Evolutionary conservation across 179 eudicot species (phyloP).

Genomic region (Silene noctiflora): DNA sequence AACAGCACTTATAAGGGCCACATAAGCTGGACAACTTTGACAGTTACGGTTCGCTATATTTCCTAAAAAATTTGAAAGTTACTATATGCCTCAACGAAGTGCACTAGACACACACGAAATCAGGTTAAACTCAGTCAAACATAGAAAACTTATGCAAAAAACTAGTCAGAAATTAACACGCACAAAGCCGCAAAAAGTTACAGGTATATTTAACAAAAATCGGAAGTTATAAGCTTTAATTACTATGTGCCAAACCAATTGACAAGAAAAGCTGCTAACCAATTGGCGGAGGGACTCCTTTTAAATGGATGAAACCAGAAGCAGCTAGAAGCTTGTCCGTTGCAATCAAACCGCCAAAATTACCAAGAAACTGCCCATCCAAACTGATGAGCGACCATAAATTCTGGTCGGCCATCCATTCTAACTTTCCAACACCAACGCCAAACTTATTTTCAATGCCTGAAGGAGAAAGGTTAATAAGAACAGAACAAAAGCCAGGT

Average conservation of each 20-base stretch:
- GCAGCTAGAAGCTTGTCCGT: constrained; percentile 80
- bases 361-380: constrained; percentile 70
- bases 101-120: too few relatives aligned
- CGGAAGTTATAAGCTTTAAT: too few relatives aligned
- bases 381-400: constrained; percentile 63
- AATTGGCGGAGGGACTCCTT: constrained; percentile 77
- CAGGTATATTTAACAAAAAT: too few relatives aligned
- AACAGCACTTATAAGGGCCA: too few relatives aligned
- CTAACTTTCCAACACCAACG: constrained; percentile 61
- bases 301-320: constrained; percentile 43
- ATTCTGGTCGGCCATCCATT: constrained; percentile 58
- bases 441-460: constrained; percentile 79
- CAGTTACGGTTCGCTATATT: too few relatives aligned
- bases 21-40: too few relatives aligned
- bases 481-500: constrained; percentile 13
- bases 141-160: too few relatives aligned
- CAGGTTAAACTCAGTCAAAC: too few relatives aligned
- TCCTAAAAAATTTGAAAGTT: too few relatives aligned
- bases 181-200: too few relatives aligned
- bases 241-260: not conserved
- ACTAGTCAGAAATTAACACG: too few relatives aligned
- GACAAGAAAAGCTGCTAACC: constrained; percentile 42
- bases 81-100: too few relatives aligned
- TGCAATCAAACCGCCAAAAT: constrained; percentile 71
- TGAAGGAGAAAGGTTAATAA: constrained; percentile 20